Conservation (phyloP, 495 filamentous ascomycete genomes). For the Penicillium salamii region DNA sequence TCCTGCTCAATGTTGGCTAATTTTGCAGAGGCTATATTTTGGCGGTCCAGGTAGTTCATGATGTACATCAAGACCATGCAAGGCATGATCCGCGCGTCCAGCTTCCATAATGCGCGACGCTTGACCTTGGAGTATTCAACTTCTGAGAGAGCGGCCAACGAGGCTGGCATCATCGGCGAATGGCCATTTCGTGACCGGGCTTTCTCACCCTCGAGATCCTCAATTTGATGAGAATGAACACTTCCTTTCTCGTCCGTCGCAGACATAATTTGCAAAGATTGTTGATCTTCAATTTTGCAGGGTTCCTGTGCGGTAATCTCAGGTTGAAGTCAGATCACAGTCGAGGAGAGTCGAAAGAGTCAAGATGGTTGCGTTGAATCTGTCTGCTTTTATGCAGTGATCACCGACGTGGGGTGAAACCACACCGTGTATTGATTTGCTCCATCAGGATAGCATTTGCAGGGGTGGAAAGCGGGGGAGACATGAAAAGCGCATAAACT, state of each 20-base stretch:
- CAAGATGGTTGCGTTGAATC: no score
- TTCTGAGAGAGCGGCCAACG: slow-evolving; percentile 16
- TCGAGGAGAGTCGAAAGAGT: neutral
- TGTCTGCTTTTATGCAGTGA: neutral
- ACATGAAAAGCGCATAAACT: no score
- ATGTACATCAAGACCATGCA: slow-evolving; percentile 45
- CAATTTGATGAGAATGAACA: neutral
- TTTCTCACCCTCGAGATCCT: neutral
- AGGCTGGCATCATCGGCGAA: slow-evolving; percentile 11
- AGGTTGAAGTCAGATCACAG: no score
- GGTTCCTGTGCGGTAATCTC: no score
- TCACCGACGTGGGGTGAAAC: neutral
- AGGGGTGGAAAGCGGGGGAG: neutral
- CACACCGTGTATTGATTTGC: neutral
- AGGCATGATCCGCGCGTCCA: slow-evolving; percentile 44
- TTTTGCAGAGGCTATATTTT: slow-evolving; percentile 11
- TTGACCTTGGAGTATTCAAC: slow-evolving; percentile 13
- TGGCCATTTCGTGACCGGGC: neutral
- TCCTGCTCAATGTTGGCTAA: slow-evolving; percentile 35
- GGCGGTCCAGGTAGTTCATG: slow-evolving; percentile 43
- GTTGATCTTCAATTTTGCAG: neutral
- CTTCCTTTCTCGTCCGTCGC: neutral
- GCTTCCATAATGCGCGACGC: slow-evolving; percentile 24
- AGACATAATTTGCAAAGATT: neutral
- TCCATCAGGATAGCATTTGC: neutral